Percentiles rank a stretch among this genome's conserved stretches.
Conservation (phyloP, 2,329 filamentous ascomycete genomes). For the Metarhizium sp. region DNA sequence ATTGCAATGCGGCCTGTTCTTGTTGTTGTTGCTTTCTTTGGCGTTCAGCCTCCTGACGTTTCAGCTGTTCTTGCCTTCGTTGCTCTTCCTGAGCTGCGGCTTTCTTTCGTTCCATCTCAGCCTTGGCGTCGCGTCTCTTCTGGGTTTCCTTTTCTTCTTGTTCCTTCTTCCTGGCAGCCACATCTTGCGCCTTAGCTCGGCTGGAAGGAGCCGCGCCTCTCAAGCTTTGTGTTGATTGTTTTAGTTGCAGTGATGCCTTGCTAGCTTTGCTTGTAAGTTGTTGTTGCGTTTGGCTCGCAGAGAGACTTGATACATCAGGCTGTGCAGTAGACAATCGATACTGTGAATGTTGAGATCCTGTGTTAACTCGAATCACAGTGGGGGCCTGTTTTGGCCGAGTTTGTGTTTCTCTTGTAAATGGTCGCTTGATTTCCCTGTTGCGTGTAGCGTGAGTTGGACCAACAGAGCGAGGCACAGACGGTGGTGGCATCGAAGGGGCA, state of each 20-base stretch:
- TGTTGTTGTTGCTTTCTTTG: slow-evolving; percentile 53
- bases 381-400: slow-evolving; percentile 55
- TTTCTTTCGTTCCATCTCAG: slow-evolving; percentile 70
- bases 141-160: slow-evolving; percentile 74
- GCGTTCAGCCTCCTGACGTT: slow-evolving; percentile 51
- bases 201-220: slow-evolving; percentile 51
- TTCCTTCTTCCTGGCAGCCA: slow-evolving; percentile 74
- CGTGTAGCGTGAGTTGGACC: slow-evolving; percentile 37
- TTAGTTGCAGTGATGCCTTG: slow-evolving; percentile 53
- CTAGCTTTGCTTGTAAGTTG: slow-evolving; percentile 56
- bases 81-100: slow-evolving; percentile 58
- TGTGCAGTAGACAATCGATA: slow-evolving; percentile 48
- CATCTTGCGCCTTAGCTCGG: slow-evolving; percentile 61
- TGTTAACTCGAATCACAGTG: slow-evolving; percentile 64
- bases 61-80: slow-evolving; percentile 46
- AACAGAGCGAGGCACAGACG: slow-evolving; percentile 45
- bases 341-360: slow-evolving; percentile 51
- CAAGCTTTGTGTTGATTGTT: slow-evolving; percentile 47
- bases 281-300: slow-evolving; percentile 26
- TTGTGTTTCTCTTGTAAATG: slow-evolving; percentile 46
- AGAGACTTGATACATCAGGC: slow-evolving; percentile 33
- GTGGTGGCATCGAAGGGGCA: slow-evolving; percentile 47
- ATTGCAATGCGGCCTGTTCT: slow-evolving; percentile 30
- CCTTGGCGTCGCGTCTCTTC: slow-evolving; percentile 71
- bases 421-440: slow-evolving; percentile 46